A percentile compares a stretch with the other conserved stretches of the same genome.
phyloP scores from a whole-genome alignment of 108 stramenopile genomes.

The Heterococcus sp. region DNA sequence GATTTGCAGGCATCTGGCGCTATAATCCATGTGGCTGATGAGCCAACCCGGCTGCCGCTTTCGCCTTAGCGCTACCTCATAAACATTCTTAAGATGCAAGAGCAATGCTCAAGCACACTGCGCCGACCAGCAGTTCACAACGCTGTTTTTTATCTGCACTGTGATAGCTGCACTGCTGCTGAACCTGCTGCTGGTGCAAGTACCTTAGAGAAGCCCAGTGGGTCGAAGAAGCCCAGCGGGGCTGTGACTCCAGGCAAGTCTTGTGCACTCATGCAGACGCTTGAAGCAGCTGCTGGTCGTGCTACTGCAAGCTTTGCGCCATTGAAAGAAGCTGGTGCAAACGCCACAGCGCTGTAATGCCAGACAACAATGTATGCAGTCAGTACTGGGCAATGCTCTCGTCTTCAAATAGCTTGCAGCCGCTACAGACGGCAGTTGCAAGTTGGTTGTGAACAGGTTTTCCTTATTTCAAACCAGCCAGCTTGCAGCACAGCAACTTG shows the following conservation, averaged over 20 bases:
- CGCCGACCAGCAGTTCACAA: no score
- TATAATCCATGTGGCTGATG: no score
- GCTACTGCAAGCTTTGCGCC: conserved; percentile 1
- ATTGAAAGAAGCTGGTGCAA: conserved; percentile 23
- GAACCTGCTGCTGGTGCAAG: no score
- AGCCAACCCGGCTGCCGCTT: no score
- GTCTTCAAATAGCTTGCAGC: neutral
- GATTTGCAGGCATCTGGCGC: no score
- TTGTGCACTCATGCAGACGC: conserved; percentile 21
- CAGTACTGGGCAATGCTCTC: neutral
- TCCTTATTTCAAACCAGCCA: neutral
- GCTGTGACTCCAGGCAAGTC: conserved; percentile 37
- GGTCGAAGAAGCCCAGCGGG: conserved; percentile 53
- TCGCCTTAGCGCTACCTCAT: no score
- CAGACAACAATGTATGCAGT: neutral
- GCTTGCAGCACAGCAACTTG: neutral
- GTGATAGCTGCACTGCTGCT: no score
- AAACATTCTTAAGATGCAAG: no score
- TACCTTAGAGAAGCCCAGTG: conserved; percentile 51
- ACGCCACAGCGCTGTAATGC: conserved; percentile 28
- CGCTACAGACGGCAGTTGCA: no score
- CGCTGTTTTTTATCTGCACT: no score
- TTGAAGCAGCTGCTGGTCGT: neutral
- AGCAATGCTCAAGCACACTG: no score
- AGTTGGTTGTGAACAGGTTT: neutral